These are phyloP conservation scores for Mycosphaerelloides madeirae DNA, from an alignment of 2,329 filamentous ascomycete species.

Conservation along the genomic window DNA sequence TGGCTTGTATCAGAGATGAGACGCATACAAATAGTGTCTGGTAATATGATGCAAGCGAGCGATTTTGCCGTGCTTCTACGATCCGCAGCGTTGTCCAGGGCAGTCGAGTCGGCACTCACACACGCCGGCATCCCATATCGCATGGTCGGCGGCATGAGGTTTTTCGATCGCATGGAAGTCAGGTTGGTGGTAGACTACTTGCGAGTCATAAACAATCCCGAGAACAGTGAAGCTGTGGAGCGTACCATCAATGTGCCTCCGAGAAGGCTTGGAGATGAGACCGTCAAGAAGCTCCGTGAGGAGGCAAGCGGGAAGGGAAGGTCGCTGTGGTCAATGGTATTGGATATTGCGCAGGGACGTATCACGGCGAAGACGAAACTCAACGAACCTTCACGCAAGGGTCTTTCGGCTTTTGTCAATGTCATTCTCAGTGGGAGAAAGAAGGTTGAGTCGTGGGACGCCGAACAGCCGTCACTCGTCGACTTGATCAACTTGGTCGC, in stretches of 20 bases:
- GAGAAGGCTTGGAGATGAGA: slow-evolving; percentile 73
- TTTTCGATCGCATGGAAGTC: slow-evolving; percentile 88
- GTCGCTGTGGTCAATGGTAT: slow-evolving; percentile 72
- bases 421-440: slow-evolving; percentile 55
- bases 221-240: slow-evolving; percentile 80
- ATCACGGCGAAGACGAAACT: slow-evolving; percentile 51
- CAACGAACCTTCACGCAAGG: slow-evolving; percentile 51
- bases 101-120: slow-evolving; percentile 78
- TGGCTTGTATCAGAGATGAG: slow-evolving; percentile 87
- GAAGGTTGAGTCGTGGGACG: slow-evolving; percentile 46
- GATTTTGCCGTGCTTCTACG: slow-evolving; percentile 87
- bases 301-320: slow-evolving; percentile 67
- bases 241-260: slow-evolving; percentile 81
- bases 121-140: slow-evolving; percentile 79
- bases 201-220: slow-evolving; percentile 74
- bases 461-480: slow-evolving; percentile 35
- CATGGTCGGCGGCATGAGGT: slow-evolving; percentile 87
- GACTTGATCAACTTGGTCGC: slow-evolving; percentile 55
- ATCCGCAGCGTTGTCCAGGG: slow-evolving; percentile 73
- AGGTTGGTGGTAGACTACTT: slow-evolving; percentile 85
- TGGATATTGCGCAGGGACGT: slow-evolving; percentile 53
- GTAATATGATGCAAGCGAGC: slow-evolving; percentile 64
- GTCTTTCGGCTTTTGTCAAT: slow-evolving; percentile 55
- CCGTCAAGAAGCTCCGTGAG: slow-evolving; percentile 67
- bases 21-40: slow-evolving; percentile 65